Conservation (phyloP, 2,329 filamentous ascomycete species). For the Fusarium mexicanum region DNA sequence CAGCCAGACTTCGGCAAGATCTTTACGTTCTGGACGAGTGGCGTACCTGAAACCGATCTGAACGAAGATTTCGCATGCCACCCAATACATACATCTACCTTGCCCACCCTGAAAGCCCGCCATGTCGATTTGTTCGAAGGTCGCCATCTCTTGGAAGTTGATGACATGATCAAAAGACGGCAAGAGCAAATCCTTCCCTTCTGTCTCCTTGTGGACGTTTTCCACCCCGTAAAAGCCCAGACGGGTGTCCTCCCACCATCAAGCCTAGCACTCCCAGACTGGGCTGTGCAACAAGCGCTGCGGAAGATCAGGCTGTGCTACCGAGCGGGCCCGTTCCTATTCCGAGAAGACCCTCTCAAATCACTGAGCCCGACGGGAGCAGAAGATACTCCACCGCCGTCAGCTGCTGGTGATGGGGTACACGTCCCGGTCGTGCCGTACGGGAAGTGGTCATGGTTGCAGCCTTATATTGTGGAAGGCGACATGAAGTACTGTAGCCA, state of each 20-base stretch:
- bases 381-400: fast-evolving
- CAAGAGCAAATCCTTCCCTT: background rate
- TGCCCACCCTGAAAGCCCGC: background rate
- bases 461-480: background rate
- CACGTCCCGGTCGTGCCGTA: background rate
- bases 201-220: background rate
- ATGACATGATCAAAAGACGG: background rate
- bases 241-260: background rate
- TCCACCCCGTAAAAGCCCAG: background rate
- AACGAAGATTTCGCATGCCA: fast-evolving
- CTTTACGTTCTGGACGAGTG: background rate
- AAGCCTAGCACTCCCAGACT: background rate
- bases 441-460: background rate
- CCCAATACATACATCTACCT: background rate
- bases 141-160: background rate
- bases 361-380: fast-evolving
- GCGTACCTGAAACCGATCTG: background rate
- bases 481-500: background rate
- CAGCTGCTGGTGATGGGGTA: background rate
- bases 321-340: background rate
- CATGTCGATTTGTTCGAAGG: background rate
- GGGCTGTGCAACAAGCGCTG: background rate
- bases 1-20: background rate
- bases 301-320: background rate
- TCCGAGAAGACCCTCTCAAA: background rate